Base-by-base conservation (phyloP, 495 filamentous ascomycete genomes). In the Penicillium alfredii region DNA sequence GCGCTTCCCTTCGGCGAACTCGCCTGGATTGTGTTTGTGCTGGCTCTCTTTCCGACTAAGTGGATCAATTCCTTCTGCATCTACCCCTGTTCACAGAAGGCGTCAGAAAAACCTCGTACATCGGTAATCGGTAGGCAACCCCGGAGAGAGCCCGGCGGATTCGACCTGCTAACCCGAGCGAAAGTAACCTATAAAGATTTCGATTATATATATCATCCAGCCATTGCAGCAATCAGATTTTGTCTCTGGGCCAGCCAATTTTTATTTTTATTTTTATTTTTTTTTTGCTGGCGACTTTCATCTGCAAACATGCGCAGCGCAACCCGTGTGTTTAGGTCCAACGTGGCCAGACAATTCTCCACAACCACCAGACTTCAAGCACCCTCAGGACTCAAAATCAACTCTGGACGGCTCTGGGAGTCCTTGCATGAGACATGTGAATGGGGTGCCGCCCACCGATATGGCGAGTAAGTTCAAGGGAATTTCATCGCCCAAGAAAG, bases 361-460 rank as follows among this genome's bases (percentile, higher is more conserved):
- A 58, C 47, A 14, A 17, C 38, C 18, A 19, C 42, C 16, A 35
- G 39, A 38, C 21, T 47, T 11, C 38, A 36, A 23, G 36, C 46
- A 5, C 15, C 33, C 3, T 51, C 59, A 5, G 48, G 54, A 0
- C 57, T 65, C 33, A 51, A 47, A 7, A 56, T 66, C 30, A 66
- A 66, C 33, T 15, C 42, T 2, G 40, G 42, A 19, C 51, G 62
- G 5, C 37, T 64, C 2, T 58, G 56, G 60, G 47, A 62, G 21
- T 56, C 60, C 8, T 33, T 64, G 16, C 58, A 66, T 14, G 40
- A 53, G 18, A 58, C 63, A 2, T 63, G 60, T 27, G 33, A 59
- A 49, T 64, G 54, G 56, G 60, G 63, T 13, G 30, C 42, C 12
- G 39, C 52, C 10, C 53, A 64, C 38, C 32, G 40, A 23, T 58